phyloP scores from a whole-genome alignment of 108 stramenopile genomes.

The Parmales sp. region DNA sequence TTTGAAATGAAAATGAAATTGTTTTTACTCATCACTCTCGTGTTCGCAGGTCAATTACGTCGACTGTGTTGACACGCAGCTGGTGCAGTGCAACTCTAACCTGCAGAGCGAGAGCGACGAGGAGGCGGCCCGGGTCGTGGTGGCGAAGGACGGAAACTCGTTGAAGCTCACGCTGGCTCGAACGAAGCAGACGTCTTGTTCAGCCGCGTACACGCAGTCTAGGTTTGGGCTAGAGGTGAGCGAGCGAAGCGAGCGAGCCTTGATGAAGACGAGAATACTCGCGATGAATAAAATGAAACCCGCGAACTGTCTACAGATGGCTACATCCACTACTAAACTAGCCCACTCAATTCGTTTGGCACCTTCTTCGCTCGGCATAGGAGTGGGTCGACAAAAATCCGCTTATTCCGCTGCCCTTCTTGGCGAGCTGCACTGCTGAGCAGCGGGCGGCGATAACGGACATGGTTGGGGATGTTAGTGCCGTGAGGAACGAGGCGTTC shows the following conservation, averaged over 20 bases:
- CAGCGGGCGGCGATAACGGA: background rate
- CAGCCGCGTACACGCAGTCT: background rate
- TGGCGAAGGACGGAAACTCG: background rate
- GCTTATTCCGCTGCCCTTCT: background rate
- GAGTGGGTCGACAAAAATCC: background rate
- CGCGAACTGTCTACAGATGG: background rate
- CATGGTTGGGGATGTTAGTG: background rate
- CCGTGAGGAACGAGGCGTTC: background rate
- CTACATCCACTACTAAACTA: background rate
- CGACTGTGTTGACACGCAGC: slow-evolving; percentile 3
- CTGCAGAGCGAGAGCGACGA: background rate
- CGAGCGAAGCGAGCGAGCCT: too few relatives aligned
- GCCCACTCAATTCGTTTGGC: background rate
- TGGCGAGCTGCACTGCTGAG: background rate
- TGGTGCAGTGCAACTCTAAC: slow-evolving; percentile 9
- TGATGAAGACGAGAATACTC: too few relatives aligned
- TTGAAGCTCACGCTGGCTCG: background rate
- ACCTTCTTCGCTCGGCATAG: background rate
- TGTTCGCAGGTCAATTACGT: too few relatives aligned
- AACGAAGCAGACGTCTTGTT: background rate
- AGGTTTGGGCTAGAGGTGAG: background rate
- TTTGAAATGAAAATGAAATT: too few relatives aligned
- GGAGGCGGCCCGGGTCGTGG: slow-evolving; percentile 1
- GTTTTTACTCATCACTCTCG: too few relatives aligned
- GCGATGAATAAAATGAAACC: too few relatives aligned